Base-by-base conservation (phyloP, 176 grass and related monocot genomes). In the Musa troglodytarum region DNA sequence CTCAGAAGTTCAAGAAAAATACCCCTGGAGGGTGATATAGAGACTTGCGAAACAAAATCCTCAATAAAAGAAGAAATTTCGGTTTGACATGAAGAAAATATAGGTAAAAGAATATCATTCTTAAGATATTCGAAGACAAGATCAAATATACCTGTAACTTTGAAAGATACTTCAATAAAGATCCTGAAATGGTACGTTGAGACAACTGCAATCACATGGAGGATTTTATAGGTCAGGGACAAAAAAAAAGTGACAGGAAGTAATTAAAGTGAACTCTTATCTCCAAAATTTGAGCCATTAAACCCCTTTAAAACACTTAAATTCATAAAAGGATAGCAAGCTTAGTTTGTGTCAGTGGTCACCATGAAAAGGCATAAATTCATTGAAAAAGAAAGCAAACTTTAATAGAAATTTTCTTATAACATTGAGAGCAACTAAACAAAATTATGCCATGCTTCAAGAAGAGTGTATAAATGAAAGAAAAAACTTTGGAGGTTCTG, bases 121-220 rank as follows among this genome's bases (percentile, higher is more conserved):
- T 43, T 43, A 43, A 25, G 6, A 49, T 49, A 20, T 73, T 64
- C 15, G 21, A 54, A 79, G 54, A 69, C 56, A 86, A 75, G 3
- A 54, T 63, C 52, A 83, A 86, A 65, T 15, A 81, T 74, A 94
- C 95, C 95, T 99, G 95, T 71, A 99, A 85, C 81, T 99, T 99
- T 80, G 95, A 94, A 34, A 99, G 90, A 86, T 94, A 99, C 79
- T 99, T 99, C 88, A 99, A 86, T 75, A 99, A 86, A 74, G 95
- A 94, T 84, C 95, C 91, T 83, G 95, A 92, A 68, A 99, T 90
- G 49, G 91, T 99, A 16, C 95, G 86, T 66, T 99, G 95, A 62
- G 95, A 99, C 76, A 99, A 87, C 95, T 99, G 85, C 76, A 83
- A 86, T 72, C 79, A 80, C 56, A 88, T 9, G 52, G 14, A 80